Conservation (phyloP, 73 alveolate genomes). For the Paramecium bursaria region DNA sequence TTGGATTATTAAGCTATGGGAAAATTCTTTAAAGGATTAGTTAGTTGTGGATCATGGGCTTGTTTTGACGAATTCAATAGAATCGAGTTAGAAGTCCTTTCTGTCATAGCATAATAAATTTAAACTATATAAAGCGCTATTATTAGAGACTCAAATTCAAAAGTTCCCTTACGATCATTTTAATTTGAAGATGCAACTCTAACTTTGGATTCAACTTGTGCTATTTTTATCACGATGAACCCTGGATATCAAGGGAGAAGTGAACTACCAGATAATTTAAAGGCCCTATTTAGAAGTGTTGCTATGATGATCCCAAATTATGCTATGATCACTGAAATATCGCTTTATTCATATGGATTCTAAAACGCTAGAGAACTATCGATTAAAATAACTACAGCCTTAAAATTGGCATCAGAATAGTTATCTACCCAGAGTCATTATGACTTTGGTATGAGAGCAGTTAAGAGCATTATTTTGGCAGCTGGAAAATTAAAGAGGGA, state of each 20-base stretch:
- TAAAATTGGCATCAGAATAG: slow-evolving; percentile 93
- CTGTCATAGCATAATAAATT: slow-evolving; percentile 97
- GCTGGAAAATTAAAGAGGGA: slow-evolving; percentile 96
- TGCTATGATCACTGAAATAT: slow-evolving; percentile 92
- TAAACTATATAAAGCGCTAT: slow-evolving; percentile 90
- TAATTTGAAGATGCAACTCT: slow-evolving; percentile 77
- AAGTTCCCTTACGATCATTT: slow-evolving; percentile 75
- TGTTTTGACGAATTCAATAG: slow-evolving; percentile 99
- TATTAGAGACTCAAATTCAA: slow-evolving; percentile 75
- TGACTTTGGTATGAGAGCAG: slow-evolving; percentile 99
- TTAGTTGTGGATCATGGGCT: slow-evolving; percentile 97
- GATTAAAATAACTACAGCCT: slow-evolving; percentile 86
- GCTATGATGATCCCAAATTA: slow-evolving; percentile 95
- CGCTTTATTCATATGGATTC: slow-evolving; percentile 95
- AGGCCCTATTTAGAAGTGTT: slow-evolving; percentile 93
- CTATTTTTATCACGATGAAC: slow-evolving; percentile 93
- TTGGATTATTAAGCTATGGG: slow-evolving; percentile 88
- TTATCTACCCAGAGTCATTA: slow-evolving; percentile 94
- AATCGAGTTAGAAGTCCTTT: slow-evolving; percentile 97
- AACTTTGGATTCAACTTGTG: slow-evolving; percentile 82
- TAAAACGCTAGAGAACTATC: slow-evolving; percentile 92
- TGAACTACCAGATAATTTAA: slow-evolving; percentile 95
- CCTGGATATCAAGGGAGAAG: slow-evolving; percentile 97
- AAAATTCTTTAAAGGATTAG: slow-evolving; percentile 91
- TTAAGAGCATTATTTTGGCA: slow-evolving; percentile 94